phyloP scores from a whole-genome alignment of 73 alveolate species.

The Halteria grandinella region DNA sequence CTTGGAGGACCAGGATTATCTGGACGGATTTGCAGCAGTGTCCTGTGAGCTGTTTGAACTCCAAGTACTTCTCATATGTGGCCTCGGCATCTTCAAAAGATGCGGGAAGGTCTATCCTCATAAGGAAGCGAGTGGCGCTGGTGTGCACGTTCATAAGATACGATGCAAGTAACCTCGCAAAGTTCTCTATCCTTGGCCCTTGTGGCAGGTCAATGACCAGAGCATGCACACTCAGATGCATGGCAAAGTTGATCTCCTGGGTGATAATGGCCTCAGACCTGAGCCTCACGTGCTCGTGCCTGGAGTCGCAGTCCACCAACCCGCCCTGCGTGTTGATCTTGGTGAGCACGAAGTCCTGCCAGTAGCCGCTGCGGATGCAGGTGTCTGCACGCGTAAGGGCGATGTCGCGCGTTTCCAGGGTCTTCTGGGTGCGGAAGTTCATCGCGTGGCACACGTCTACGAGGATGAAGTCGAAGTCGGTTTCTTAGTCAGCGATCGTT shows the following conservation, averaged over 20 bases:
- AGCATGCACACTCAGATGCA: slow-evolving; percentile 57
- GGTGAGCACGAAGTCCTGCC: slow-evolving; percentile 50
- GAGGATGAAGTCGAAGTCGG: slow-evolving; percentile 32
- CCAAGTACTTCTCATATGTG: slow-evolving; percentile 20
- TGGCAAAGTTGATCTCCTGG: slow-evolving; percentile 62
- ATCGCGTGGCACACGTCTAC: slow-evolving; percentile 31
- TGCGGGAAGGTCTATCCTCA: slow-evolving; percentile 23
- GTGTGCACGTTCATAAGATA: slow-evolving; percentile 57
- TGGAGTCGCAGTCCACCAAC: slow-evolving; percentile 59
- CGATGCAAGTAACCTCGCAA: slow-evolving; percentile 48
- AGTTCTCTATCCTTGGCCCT: slow-evolving; percentile 41
- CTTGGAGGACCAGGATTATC: slow-evolving; percentile 31
- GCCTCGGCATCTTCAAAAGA: slow-evolving; percentile 43
- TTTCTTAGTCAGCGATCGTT: neutral
- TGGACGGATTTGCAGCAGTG: slow-evolving; percentile 17
- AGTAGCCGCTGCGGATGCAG: slow-evolving; percentile 8
- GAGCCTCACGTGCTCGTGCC: slow-evolving; percentile 58
- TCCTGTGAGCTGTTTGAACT: slow-evolving; percentile 45
- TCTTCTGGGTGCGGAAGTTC: slow-evolving; percentile 36
- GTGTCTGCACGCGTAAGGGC: slow-evolving; percentile 60
- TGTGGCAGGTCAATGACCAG: slow-evolving; percentile 56
- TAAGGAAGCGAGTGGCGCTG: slow-evolving; percentile 29
- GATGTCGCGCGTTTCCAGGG: slow-evolving; percentile 19
- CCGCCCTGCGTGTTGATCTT: slow-evolving; percentile 37
- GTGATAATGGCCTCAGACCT: slow-evolving; percentile 61